phyloP scores from a whole-genome alignment of 805 yeast genomes.

The Metschnikowia koreensis region DNA sequence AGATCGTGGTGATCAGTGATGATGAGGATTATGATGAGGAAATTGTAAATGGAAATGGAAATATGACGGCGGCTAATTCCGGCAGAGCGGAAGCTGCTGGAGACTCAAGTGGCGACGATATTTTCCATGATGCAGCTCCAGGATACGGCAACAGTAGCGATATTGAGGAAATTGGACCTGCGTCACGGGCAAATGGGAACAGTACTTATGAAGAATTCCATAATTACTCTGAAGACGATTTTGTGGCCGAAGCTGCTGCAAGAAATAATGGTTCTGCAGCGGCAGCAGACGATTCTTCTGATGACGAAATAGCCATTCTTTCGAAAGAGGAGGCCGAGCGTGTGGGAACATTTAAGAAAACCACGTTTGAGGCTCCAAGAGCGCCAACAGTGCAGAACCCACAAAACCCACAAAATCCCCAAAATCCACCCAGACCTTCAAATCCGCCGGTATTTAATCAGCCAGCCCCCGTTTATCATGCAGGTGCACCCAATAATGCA shows the following conservation, averaged over 20 bases:
- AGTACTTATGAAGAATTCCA: not conserved
- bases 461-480: slow-evolving; percentile 32
- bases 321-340: slow-evolving; percentile 31
- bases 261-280: not conserved
- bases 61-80: no score
- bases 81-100: no score
- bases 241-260: not conserved
- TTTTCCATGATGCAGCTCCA: not conserved
- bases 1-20: slow-evolving; percentile 5
- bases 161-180: no score
- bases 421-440: no score
- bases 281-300: slow-evolving; percentile 4
- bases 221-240: not conserved
- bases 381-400: not conserved
- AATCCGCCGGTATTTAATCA: slow-evolving; percentile 16
- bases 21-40: not conserved
- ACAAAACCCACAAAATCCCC: no score
- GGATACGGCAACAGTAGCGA: not conserved
- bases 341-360: slow-evolving; percentile 24
- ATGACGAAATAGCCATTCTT: slow-evolving; percentile 29
- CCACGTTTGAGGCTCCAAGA: slow-evolving; percentile 18
- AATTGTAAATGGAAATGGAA: no score
- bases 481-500: slow-evolving; percentile 13
- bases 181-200: no score
- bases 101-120: not conserved